phyloP scores from a whole-genome alignment of 2,329 filamentous ascomycete species.

The Aspergillus niger region DNA sequence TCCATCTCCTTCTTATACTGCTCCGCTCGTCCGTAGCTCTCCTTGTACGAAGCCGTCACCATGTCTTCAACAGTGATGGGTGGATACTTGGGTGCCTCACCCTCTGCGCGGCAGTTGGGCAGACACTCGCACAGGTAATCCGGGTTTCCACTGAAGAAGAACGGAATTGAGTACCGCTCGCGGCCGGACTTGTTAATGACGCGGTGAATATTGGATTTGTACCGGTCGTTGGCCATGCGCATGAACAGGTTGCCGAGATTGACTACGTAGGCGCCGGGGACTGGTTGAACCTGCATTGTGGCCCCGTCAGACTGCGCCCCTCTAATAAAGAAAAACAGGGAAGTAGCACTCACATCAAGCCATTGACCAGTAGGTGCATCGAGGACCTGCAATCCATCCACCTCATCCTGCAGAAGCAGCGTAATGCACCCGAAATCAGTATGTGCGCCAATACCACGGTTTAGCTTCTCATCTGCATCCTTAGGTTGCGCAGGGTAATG shows the following conservation, averaged over 20 bases:
- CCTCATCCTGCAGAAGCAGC: slow-evolving; percentile 45
- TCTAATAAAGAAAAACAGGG: background rate
- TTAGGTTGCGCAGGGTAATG: slow-evolving; percentile 47
- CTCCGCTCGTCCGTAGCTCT: slow-evolving; percentile 48
- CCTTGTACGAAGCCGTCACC: slow-evolving; percentile 44
- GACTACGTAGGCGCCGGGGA: slow-evolving; percentile 33
- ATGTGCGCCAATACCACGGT: slow-evolving; percentile 47
- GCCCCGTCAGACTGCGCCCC: background rate
- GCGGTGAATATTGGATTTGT: slow-evolving; percentile 45
- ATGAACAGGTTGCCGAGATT: slow-evolving; percentile 45
- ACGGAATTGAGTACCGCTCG: slow-evolving; percentile 46
- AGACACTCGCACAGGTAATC: slow-evolving; percentile 48
- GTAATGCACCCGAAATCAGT: slow-evolving; percentile 49
- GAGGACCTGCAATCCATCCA: slow-evolving; percentile 41
- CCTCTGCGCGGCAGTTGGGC: slow-evolving; percentile 43
- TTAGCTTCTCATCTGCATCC: slow-evolving; percentile 39
- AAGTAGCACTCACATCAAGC: slow-evolving; percentile 30
- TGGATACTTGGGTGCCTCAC: slow-evolving; percentile 42
- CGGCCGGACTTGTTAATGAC: slow-evolving; percentile 45
- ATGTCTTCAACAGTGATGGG: slow-evolving; percentile 48
- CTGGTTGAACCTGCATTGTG: slow-evolving; percentile 26
- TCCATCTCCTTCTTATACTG: slow-evolving; percentile 42
- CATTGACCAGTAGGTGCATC: slow-evolving; percentile 33
- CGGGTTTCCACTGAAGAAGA: slow-evolving; percentile 49
- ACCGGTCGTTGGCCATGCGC: slow-evolving; percentile 47